These are phyloP conservation scores for Tanacetum coccineum DNA, from an alignment of 129 eudicot species.

Conservation along the genomic window DNA sequence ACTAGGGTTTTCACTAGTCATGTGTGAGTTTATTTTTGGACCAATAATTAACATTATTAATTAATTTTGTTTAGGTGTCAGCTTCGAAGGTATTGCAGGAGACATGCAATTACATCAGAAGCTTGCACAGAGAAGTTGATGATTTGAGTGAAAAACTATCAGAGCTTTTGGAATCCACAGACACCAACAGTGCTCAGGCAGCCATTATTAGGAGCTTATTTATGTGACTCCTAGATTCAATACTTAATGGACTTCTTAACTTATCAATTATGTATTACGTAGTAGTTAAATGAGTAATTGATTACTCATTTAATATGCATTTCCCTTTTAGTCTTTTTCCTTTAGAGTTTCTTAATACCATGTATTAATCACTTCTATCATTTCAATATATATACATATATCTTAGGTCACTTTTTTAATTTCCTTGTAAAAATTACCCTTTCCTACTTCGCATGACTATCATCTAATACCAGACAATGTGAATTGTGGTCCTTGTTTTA, in stretches of 20 bases:
- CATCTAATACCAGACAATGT: no score
- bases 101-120: constrained; percentile 92
- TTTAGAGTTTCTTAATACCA: neutral
- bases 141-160: constrained; percentile 78
- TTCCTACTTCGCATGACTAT: neutral
- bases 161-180: constrained; percentile 81
- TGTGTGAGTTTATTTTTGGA: neutral
- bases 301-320: constrained; percentile 19
- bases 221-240: constrained; percentile 37
- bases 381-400: constrained; percentile 4
- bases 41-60: neutral
- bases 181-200: constrained; percentile 87
- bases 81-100: constrained; percentile 93
- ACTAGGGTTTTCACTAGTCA: neutral
- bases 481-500: no score
- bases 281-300: neutral
- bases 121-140: constrained; percentile 87
- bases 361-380: constrained; percentile 11
- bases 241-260: constrained; percentile 13
- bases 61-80: constrained; percentile 44
- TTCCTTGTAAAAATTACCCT: neutral
- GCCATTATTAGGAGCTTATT: constrained; percentile 93
- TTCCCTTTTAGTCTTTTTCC: constrained; percentile 3
- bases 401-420: neutral
- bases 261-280: constrained; percentile 6